These are phyloP conservation scores for Trichosporon asahii DNA, from an alignment of 1,284 basidiomycete genomes.

Conservation along the genomic window DNA sequence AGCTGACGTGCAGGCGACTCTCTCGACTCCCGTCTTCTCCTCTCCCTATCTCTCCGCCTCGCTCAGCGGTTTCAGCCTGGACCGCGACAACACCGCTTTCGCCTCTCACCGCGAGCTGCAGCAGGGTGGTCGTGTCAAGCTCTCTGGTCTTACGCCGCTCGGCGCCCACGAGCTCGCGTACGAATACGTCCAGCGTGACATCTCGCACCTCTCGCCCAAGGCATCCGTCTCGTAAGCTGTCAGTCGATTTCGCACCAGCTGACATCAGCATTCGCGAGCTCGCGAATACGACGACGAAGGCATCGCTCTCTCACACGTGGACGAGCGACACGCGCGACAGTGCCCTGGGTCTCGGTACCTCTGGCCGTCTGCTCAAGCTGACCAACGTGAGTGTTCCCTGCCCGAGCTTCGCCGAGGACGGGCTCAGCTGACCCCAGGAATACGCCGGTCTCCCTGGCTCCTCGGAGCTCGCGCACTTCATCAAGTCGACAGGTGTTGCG, in stretches of 20 bases:
- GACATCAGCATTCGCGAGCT: conserved; percentile 69
- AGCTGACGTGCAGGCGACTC: conserved; percentile 31
- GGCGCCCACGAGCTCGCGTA: conserved; percentile 73
- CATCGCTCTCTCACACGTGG: conserved; percentile 75
- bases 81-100: conserved; percentile 55
- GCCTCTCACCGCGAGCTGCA: conserved; percentile 53
- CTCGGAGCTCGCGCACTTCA: conserved; percentile 61
- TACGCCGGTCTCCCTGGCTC: conserved; percentile 71
- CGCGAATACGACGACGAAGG: conserved; percentile 77
- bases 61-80: conserved; percentile 50
- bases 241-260: neutral
- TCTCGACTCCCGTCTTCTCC: conserved; percentile 47
- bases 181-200: conserved; percentile 71
- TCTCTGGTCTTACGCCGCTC: conserved; percentile 52
- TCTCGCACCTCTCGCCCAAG: conserved; percentile 65
- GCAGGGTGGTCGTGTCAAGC: conserved; percentile 49
- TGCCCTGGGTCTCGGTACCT: conserved; percentile 59
- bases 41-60: conserved; percentile 48
- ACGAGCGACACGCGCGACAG: conserved; percentile 77
- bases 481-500: conserved; percentile 66
- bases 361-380: conserved; percentile 63
- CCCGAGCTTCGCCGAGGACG: conserved; percentile 53
- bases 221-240: conserved; percentile 72
- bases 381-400: conserved; percentile 54
- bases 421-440: conserved; percentile 57